These are phyloP conservation scores for Endogone sp. DNA, from an alignment of 192 early-diverging fungal species.

Conservation along the genomic window DNA sequence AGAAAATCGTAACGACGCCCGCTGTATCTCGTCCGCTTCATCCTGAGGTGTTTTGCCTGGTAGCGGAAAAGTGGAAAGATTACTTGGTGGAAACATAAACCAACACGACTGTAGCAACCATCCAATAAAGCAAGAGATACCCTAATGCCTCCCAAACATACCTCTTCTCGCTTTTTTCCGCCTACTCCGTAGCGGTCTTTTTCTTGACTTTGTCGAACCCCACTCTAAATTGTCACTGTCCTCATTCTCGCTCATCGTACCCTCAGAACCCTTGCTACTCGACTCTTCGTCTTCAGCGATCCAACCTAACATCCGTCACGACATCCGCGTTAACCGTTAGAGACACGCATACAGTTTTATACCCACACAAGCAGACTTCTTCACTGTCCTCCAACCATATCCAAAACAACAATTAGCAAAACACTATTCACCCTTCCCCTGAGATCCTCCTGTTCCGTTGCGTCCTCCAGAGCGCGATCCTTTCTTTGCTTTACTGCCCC, in stretches of 20 bases:
- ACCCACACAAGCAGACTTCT: neutral
- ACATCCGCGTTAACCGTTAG: neutral
- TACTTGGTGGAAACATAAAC: neutral
- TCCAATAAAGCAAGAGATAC: neutral
- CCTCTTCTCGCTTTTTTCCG: neutral
- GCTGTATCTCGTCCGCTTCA: constrained; percentile 1
- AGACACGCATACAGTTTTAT: neutral
- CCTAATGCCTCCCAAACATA: neutral
- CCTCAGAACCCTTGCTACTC: neutral
- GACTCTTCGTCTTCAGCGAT: neutral
- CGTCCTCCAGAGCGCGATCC: constrained; percentile 35
- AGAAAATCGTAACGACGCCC: constrained; percentile 30
- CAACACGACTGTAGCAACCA: too few relatives aligned
- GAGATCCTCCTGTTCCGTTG: too few relatives aligned
- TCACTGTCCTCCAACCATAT: constrained; percentile 10
- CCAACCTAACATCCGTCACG: neutral
- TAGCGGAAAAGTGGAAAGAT: neutral
- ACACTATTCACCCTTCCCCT: too few relatives aligned
- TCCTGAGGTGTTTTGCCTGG: neutral
- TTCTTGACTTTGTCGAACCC: constrained; percentile 14
- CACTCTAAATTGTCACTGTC: neutral
- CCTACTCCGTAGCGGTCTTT: constrained; percentile 11
- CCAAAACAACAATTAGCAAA: neutral
- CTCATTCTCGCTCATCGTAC: neutral
- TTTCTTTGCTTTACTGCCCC: constrained; percentile 36